Evolutionary conservation across 2,329 filamentous ascomycete genomes (phyloP).

Genomic region (Dothidotthia symphoricarpi): DNA sequence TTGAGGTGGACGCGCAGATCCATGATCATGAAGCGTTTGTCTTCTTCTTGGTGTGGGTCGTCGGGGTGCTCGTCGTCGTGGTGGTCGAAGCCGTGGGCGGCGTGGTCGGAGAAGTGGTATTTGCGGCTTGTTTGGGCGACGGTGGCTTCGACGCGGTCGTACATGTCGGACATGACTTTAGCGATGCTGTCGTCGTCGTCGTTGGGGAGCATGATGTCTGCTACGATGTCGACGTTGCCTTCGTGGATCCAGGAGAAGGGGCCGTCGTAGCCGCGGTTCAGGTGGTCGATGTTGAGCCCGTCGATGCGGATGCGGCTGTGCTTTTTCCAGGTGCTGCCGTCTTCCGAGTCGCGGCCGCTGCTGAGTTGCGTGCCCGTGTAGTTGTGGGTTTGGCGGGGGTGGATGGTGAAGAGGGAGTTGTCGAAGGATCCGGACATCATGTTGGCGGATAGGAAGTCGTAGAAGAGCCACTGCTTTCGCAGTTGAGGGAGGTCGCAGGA

Average conservation of each 20-base stretch:
- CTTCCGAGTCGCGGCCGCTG: conserved; percentile 58
- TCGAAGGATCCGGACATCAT: conserved; percentile 96
- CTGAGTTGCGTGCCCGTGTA: conserved; percentile 64
- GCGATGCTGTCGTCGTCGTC: conserved; percentile 85
- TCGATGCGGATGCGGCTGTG: conserved; percentile 91
- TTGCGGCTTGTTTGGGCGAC: conserved; percentile 73
- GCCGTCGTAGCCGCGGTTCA: conserved; percentile 88
- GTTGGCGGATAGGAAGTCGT: conserved; percentile 92
- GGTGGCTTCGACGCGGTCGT: conserved; percentile 90
- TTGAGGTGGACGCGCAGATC: conserved; percentile 94
- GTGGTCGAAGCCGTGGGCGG: conserved; percentile 30
- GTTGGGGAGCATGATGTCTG: conserved; percentile 89
- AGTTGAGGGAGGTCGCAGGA: conserved; percentile 91
- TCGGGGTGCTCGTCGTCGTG: conserved; percentile 17
- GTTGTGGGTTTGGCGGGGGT: conserved; percentile 86
- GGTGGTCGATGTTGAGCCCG: conserved; percentile 88
- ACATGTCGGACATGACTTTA: conserved; percentile 96
- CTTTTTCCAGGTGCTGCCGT: conserved; percentile 84
- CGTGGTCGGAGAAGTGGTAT: conserved; percentile 39
- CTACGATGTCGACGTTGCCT: conserved; percentile 93
- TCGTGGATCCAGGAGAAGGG: conserved; percentile 98
- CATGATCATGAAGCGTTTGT: conserved; percentile 83
- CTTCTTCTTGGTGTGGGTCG: conserved; percentile 44
- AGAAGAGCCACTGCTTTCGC: conserved; percentile 95
- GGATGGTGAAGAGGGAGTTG: conserved; percentile 94